Conservation (phyloP, 129 eudicot genomes). For the Oenanthe sinensis region DNA sequence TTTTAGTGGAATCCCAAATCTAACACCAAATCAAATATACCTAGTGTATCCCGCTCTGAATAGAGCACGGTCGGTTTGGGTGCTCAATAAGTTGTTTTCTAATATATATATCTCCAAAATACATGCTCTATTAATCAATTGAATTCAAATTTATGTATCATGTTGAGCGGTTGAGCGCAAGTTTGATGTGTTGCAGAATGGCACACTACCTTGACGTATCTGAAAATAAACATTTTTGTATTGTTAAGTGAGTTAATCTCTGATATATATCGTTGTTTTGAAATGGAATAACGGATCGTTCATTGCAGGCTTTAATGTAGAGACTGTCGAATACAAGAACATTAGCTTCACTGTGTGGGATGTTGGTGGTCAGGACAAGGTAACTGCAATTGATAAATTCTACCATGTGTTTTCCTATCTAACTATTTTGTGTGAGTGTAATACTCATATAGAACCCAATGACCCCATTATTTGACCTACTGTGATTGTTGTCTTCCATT, state of each 20-base stretch:
- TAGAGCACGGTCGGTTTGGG: too few relatives aligned
- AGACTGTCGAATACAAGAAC: constrained; percentile 48
- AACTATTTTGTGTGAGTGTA: background rate
- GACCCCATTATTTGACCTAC: background rate
- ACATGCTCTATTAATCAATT: background rate
- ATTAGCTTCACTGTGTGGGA: constrained; percentile 53
- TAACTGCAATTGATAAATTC: constrained; percentile 7
- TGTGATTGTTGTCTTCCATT: background rate
- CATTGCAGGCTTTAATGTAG: constrained; percentile 40
- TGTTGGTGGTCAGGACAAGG: constrained; percentile 60
- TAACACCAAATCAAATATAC: background rate
- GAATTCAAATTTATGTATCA: background rate
- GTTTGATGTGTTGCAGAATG: background rate
- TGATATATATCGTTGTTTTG: background rate
- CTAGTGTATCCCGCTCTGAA: background rate
- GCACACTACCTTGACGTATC: background rate
- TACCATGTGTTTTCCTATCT: background rate
- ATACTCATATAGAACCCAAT: background rate
- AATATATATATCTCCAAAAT: too few relatives aligned
- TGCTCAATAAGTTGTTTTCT: too few relatives aligned
- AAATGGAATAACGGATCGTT: background rate
- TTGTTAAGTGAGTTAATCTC: background rate
- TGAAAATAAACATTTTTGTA: background rate
- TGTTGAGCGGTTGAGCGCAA: background rate
- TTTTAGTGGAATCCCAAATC: background rate